A percentile compares a stretch with the other conserved stretches of the same genome.
These are phyloP conservation scores for Leptographium procerum DNA, from an alignment of 2,329 filamentous ascomycete genomes.

Conservation along the genomic window DNA sequence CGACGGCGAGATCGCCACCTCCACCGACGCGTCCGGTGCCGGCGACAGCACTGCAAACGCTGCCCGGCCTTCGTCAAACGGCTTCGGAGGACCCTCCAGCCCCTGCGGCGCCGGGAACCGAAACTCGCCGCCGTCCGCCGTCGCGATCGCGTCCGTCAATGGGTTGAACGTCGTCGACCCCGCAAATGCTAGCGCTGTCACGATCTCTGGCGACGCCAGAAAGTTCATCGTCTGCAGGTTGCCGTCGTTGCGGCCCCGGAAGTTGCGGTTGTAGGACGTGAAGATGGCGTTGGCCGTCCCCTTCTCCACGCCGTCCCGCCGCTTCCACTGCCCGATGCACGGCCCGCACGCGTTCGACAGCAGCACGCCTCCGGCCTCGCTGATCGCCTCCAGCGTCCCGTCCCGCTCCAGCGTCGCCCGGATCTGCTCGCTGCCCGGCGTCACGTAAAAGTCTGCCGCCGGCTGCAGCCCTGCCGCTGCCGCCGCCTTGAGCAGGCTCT, in stretches of 20 bases:
- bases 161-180: conserved; percentile 94
- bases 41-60: conserved; percentile 63
- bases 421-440: conserved; percentile 93
- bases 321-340: conserved; percentile 91
- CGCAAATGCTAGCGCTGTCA: conserved; percentile 91
- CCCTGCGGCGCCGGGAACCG: conserved; percentile 73
- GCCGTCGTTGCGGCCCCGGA: conserved; percentile 91
- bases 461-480: conserved; percentile 81
- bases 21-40: conserved; percentile 55
- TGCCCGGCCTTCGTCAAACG: conserved; percentile 69
- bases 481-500: conserved; percentile 86
- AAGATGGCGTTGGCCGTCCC: conserved; percentile 89
- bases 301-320: conserved; percentile 74
- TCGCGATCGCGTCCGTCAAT: conserved; percentile 72
- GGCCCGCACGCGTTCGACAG: conserved; percentile 92
- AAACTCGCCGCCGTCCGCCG: conserved; percentile 71
- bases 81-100: conserved; percentile 45
- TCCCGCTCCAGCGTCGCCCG: conserved; percentile 87
- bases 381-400: conserved; percentile 74
- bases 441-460: conserved; percentile 87
- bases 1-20: conserved; percentile 72
- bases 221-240: conserved; percentile 99
- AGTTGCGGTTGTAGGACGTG: conserved; percentile 97
- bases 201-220: conserved; percentile 88
- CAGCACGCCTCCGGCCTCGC: conserved; percentile 74